A percentile compares a stretch with the other conserved stretches of the same genome.
These are phyloP conservation scores for Cyberlindnera samutprakarnensis DNA, from an alignment of 805 yeast species.

Conservation along the genomic window DNA sequence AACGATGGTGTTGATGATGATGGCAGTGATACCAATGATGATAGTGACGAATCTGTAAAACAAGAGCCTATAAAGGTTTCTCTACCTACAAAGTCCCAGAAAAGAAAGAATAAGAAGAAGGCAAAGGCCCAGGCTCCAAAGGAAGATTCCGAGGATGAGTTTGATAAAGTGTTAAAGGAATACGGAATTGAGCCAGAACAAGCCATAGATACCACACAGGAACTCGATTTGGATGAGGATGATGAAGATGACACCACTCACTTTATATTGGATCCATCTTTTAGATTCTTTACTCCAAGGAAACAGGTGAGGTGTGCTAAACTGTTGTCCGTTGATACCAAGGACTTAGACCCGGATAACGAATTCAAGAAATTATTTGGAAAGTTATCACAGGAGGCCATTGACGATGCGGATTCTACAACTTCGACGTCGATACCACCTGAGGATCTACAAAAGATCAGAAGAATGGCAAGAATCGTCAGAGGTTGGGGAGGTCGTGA, in stretches of 20 bases:
- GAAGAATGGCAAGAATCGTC: conserved; percentile 40
- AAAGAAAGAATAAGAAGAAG: conserved; percentile 22
- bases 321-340: conserved; percentile 37
- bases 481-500: conserved; percentile 86
- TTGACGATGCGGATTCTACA: conserved; percentile 72
- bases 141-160: conserved; percentile 39
- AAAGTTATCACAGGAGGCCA: conserved; percentile 54
- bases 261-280: conserved; percentile 18
- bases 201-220: conserved; percentile 6
- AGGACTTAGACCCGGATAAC: conserved; percentile 65
- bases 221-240: conserved; percentile 21
- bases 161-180: conserved; percentile 47
- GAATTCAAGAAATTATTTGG: conserved; percentile 71
- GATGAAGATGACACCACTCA: conserved; percentile 36
- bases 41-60: neutral
- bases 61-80: too few relatives aligned
- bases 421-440: conserved; percentile 64
- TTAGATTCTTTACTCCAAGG: conserved; percentile 36
- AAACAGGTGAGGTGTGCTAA: conserved; percentile 33
- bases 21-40: conserved; percentile 4
- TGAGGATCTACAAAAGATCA: conserved; percentile 57
- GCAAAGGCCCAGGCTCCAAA: conserved; percentile 6
- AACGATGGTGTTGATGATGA: conserved; percentile 19
- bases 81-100: too few relatives aligned
- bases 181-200: conserved; percentile 9